Evolutionary conservation across 129 eudicot species (phyloP).

Genomic region (Cynara cardunculus): DNA sequence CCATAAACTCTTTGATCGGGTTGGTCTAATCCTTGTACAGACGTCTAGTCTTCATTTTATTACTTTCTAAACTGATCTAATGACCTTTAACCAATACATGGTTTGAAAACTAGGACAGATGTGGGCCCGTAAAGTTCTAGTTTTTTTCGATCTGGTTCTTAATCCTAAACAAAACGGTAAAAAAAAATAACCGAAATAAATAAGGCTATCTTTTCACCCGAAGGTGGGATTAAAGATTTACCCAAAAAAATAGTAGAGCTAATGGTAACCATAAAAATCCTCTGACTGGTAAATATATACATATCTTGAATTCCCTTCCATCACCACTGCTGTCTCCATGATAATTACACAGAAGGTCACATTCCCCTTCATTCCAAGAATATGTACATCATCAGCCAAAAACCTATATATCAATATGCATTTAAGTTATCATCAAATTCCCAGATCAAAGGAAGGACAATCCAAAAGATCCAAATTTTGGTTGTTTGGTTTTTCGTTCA

Average conservation of each 20-base stretch:
- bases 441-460: slow-evolving; percentile 81
- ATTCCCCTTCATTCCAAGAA: neutral
- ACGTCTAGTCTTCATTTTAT: too few species aligned
- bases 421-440: slow-evolving; percentile 41
- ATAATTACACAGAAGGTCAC: neutral
- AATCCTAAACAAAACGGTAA: too few species aligned
- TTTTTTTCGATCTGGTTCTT: too few species aligned
- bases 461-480: slow-evolving; percentile 26
- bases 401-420: neutral
- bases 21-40: too few species aligned
- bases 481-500: slow-evolving; percentile 16
- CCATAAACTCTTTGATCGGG: too few species aligned
- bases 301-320: neutral
- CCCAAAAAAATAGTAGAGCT: neutral
- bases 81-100: too few species aligned
- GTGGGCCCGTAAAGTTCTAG: too few species aligned
- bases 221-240: neutral
- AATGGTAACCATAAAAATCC: neutral
- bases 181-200: too few species aligned
- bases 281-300: neutral
- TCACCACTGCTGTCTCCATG: neutral
- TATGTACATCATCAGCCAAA: slow-evolving; percentile 12
- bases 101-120: too few species aligned
- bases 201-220: too few species aligned
- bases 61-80: too few species aligned